A percentile compares a stretch with the other conserved stretches of the same genome.
Conservation (phyloP, 306 rosid species). For the Trifolium fragiferum region DNA sequence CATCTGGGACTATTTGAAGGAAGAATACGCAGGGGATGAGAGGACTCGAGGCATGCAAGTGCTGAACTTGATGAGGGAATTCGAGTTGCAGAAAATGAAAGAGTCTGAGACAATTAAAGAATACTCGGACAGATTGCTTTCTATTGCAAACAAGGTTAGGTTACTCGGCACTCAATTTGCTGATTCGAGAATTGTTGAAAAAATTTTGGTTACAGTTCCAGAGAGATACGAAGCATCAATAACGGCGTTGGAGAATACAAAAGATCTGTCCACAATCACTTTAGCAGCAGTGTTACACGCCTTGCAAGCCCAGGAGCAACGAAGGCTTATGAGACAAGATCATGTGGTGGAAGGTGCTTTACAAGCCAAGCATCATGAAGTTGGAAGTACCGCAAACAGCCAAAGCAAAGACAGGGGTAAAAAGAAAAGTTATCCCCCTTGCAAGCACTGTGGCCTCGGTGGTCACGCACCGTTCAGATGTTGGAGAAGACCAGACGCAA, state of each 20-base stretch:
- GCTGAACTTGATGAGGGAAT: too few species aligned
- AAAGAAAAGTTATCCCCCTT: not conserved
- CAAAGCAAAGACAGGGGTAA: not conserved
- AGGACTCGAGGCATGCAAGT: too few species aligned
- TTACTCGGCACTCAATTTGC: not conserved
- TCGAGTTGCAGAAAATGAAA: too few species aligned
- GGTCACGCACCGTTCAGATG: too few species aligned
- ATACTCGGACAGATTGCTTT: not conserved
- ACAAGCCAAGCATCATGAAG: not conserved
- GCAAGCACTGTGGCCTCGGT: not conserved
- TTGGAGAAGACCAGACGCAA: not conserved
- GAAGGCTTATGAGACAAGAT: not conserved
- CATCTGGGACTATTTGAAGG: not conserved
- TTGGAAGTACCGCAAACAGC: not conserved
- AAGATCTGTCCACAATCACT: not conserved
- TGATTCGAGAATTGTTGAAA: not conserved
- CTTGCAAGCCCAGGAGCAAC: not conserved
- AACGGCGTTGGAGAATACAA: not conserved
- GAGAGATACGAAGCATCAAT: conserved; percentile 13
- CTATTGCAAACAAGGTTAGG: not conserved
- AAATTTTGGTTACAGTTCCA: not conserved
- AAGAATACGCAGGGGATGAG: not conserved
- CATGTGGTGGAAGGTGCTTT: not conserved
- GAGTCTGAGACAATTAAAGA: not conserved
- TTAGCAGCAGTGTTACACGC: not conserved